phyloP scores from a whole-genome alignment of 148 eudicot species.

The Silene latifolia region DNA sequence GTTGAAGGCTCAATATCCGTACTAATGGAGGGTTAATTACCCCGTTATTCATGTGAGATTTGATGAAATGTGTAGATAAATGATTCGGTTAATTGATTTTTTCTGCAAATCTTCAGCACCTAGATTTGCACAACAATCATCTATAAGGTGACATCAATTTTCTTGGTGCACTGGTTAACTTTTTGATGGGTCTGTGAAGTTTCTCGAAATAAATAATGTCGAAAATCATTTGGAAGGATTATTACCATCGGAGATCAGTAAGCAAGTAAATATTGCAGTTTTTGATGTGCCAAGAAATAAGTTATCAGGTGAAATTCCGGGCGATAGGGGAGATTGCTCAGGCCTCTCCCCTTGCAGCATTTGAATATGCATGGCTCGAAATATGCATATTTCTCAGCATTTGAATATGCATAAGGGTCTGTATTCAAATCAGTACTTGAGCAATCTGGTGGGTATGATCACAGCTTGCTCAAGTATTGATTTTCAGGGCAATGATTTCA shows the following conservation, averaged over 20 bases:
- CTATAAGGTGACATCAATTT: conserved; percentile 27
- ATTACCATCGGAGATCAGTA: conserved; percentile 25
- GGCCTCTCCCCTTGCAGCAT: conserved; percentile 16
- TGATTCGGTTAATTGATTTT: too few relatives aligned
- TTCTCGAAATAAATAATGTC: conserved; percentile 4
- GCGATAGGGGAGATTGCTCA: conserved; percentile 15
- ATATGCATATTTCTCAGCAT: too few relatives aligned
- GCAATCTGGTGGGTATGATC: neutral
- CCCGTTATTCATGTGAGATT: too few relatives aligned
- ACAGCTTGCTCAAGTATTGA: conserved; percentile 35
- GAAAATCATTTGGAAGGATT: conserved; percentile 24
- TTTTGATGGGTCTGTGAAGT: neutral
- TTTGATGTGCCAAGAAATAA: conserved; percentile 30
- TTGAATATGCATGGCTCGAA: conserved; percentile 17
- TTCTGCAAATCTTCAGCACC: neutral
- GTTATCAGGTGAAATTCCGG: conserved; percentile 35
- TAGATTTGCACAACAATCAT: neutral
- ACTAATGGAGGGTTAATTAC: too few relatives aligned
- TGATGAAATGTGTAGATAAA: too few relatives aligned
- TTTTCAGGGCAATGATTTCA: conserved; percentile 17
- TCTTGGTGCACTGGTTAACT: conserved; percentile 10
- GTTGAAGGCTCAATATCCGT: too few relatives aligned
- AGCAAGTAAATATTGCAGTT: conserved; percentile 20
- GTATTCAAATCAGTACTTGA: too few relatives aligned
- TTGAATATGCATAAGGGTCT: too few relatives aligned